phyloP scores from a whole-genome alignment of 306 rosid genomes.

The Sechiopsis laciniata region DNA sequence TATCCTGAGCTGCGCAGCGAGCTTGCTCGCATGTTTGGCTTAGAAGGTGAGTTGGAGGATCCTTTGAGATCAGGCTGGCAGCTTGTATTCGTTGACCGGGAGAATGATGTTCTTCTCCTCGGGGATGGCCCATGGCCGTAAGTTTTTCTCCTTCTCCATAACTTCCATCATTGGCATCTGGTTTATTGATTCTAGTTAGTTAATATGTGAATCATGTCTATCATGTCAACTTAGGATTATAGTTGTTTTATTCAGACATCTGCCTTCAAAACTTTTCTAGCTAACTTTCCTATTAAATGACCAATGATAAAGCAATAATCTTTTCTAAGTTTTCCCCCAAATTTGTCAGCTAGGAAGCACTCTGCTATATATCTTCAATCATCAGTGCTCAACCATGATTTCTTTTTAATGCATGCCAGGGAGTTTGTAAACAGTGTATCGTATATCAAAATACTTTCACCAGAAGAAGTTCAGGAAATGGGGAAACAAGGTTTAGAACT shows the following conservation, averaged over 20 bases:
- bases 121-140: conserved; percentile 73
- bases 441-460: conserved; percentile 93
- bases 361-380: background rate
- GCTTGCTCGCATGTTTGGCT: conserved; percentile 84
- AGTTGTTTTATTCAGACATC: background rate
- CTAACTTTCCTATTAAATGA: background rate
- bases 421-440: conserved; percentile 90
- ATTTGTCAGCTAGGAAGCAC: background rate
- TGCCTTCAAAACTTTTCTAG: background rate
- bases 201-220: background rate
- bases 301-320: background rate
- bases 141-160: conserved; percentile 24
- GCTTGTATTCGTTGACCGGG: conserved; percentile 96
- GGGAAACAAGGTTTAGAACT: conserved; percentile 71
- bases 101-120: conserved; percentile 88
- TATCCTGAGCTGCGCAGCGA: conserved; percentile 75
- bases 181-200: conserved; percentile 1
- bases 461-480: conserved; percentile 92
- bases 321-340: too few species aligned
- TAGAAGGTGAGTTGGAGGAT: conserved; percentile 81
- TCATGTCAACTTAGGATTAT: background rate
- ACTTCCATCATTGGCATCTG: conserved; percentile 5
- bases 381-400: background rate
- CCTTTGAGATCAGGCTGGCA: conserved; percentile 99
- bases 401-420: conserved; percentile 36